Conservation (phyloP, 2,329 filamentous ascomycete species). For the Penicillium occitanis region DNA sequence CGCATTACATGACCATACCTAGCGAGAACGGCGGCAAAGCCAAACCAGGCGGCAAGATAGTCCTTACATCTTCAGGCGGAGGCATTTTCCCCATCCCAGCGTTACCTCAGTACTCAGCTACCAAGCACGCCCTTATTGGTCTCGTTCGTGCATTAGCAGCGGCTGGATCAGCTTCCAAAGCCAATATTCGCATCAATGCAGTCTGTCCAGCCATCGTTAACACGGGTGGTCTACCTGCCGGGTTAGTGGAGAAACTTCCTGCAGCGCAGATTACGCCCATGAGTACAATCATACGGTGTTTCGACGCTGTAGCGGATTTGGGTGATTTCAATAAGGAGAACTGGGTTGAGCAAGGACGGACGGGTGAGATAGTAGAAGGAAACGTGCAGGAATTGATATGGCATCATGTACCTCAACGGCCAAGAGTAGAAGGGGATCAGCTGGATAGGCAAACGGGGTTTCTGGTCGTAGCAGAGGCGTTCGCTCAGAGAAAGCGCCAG, state of each 20-base stretch:
- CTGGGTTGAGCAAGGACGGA: not conserved
- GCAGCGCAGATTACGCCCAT: constrained; percentile 2
- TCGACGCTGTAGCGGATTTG: not conserved
- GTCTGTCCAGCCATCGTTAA: constrained; percentile 4
- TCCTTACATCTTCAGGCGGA: constrained; percentile 2
- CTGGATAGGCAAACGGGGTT: not conserved
- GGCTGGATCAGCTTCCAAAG: not conserved
- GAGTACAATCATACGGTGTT: constrained; percentile 3
- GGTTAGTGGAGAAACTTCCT: not conserved
- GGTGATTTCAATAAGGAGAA: not conserved
- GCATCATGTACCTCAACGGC: not conserved
- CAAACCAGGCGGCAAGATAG: not conserved
- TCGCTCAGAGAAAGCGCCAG: not conserved
- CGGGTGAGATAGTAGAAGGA: not conserved
- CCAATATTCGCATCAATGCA: constrained; percentile 3
- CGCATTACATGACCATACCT: constrained; percentile 5
- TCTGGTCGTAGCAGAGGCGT: constrained; percentile 3
- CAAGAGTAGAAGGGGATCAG: not conserved
- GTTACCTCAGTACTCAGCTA: constrained; percentile 1
- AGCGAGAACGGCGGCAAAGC: not conserved
- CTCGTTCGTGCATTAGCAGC: constrained; percentile 2
- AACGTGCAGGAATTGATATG: constrained; percentile 8
- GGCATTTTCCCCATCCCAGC: constrained; percentile 6
- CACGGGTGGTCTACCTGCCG: constrained; percentile 1
- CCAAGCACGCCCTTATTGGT: constrained; percentile 2